Evolutionary conservation across 2,329 filamentous ascomycete species (phyloP), one percentile per base, ranked within the genome.

Genomic region (Colletotrichum gigasporum): DNA sequence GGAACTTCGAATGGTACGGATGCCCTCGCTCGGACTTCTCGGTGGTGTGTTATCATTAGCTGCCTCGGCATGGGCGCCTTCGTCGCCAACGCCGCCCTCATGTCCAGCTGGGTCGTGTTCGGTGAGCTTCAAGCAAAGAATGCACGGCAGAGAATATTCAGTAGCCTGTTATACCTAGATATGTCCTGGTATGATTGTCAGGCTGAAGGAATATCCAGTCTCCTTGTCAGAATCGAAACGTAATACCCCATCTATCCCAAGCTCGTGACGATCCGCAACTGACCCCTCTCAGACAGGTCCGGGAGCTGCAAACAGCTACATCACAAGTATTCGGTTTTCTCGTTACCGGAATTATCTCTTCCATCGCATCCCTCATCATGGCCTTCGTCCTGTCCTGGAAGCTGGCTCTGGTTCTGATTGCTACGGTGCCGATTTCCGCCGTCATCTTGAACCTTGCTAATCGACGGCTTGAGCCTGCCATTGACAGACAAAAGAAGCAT

Each of bases 361-460:
- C 88, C 0, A 30, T 90, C 4, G 86, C 87, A 4, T 91, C 91
- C 8, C 77, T 97, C 2, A 80, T 79, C 1, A 81, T 97, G 1
- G 93, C 94, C 0, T 84, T 97, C 28, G 90, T 87, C 73, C 91
- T 87, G 70, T 96, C 92, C 0, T 97, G 92, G 93, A 90, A 90
- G 66, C 82, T 98, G 14, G 94, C 94, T 0, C 80, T 97, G 0
- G 89, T 96, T 3, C 89, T 95, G 10, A 80, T 97, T 3, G 86
- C 90, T 0, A 90, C 89, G 0, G 81, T 94, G 0, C 93, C 95
- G 0, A 66, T 95, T 1, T 88, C 92, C 5, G 81, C 86, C 2
- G 61, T 87, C 1, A 71, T 90, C 1, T 82, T 96, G 2, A 82
- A 80, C 1, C 76, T 89, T 9, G 79, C 92, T 2, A 89, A 89